Evolutionary conservation across 768 basidiomycete species (phyloP).

Genomic region (Hirschioporus abietinus): DNA sequence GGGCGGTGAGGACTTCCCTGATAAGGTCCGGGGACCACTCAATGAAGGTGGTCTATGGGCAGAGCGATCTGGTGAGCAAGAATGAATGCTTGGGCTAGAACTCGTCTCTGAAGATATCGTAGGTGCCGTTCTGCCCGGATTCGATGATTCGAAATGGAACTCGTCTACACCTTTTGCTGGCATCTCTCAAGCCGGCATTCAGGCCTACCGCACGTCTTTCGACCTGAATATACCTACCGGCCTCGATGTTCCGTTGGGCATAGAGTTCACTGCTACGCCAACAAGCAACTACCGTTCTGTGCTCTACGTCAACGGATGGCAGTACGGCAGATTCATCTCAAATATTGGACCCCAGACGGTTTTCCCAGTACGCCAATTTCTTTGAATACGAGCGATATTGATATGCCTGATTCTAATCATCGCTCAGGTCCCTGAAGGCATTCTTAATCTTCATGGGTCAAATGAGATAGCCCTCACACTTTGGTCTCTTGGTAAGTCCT

Average conservation of each 20-base stretch:
- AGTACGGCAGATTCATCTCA: slow-evolving; percentile 22
- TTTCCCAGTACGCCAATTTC: slow-evolving; percentile 13
- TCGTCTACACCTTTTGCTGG: slow-evolving; percentile 13
- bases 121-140: slow-evolving; percentile 24
- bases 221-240: slow-evolving; percentile 19
- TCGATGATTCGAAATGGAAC: slow-evolving; percentile 13
- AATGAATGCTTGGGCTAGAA: background rate
- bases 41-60: slow-evolving; percentile 28
- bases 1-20: slow-evolving; percentile 24
- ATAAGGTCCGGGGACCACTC: slow-evolving; percentile 23
- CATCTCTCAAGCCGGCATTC: slow-evolving; percentile 17
- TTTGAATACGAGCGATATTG: background rate
- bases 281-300: slow-evolving; percentile 18
- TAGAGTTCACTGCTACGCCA: slow-evolving; percentile 18
- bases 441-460: slow-evolving; percentile 21
- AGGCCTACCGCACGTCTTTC: slow-evolving; percentile 25
- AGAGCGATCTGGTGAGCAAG: slow-evolving; percentile 19
- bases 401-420: slow-evolving; percentile 9
- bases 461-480: slow-evolving; percentile 21
- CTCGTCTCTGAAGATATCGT: background rate
- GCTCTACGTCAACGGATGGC: slow-evolving; percentile 28
- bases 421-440: slow-evolving; percentile 23
- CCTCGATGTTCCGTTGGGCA: slow-evolving; percentile 21
- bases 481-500: slow-evolving; percentile 19
- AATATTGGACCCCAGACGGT: slow-evolving; percentile 15